Percentiles rank a stretch among this genome's conserved stretches.
phyloP scores from a whole-genome alignment of 2,329 filamentous ascomycete genomes.

The Harringtonia aguacate region DNA sequence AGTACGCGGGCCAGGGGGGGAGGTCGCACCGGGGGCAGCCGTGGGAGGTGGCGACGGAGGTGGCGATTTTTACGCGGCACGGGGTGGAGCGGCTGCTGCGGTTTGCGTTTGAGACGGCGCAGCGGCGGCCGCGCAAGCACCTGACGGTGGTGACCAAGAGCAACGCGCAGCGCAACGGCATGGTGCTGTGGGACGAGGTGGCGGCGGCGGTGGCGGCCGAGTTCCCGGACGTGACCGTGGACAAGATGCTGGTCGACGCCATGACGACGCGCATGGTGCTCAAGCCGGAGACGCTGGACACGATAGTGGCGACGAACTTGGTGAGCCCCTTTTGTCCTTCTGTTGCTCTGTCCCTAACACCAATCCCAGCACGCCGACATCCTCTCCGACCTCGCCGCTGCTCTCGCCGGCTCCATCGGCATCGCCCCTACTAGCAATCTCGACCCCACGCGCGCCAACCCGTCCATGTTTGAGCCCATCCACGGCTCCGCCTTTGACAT shows the following conservation, averaged over 20 bases:
- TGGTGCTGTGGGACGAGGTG: conserved; percentile 59
- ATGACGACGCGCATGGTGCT: conserved; percentile 43
- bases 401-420: conserved; percentile 56
- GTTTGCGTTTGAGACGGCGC: conserved; percentile 50
- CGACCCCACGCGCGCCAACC: conserved; percentile 41
- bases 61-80: conserved; percentile 50
- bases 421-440: conserved; percentile 57
- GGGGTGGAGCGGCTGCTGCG: conserved; percentile 50
- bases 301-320: conserved; percentile 53
- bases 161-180: conserved; percentile 54
- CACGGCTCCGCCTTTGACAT: conserved; percentile 45
- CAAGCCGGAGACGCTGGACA: conserved; percentile 47
- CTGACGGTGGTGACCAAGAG: conserved; percentile 56
- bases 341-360: too few species aligned
- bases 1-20: conserved; percentile 54
- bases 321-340: conserved; percentile 10
- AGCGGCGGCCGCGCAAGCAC: conserved; percentile 39
- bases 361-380: conserved; percentile 39
- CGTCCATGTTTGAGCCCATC: conserved; percentile 48
- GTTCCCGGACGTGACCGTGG: conserved; percentile 46
- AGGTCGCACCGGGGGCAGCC: conserved; percentile 42
- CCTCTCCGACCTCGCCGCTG: conserved; percentile 55
- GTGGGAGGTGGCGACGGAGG: conserved; percentile 52
- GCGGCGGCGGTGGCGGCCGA: conserved; percentile 42
- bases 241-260: conserved; percentile 54